Evolutionary conservation across 768 basidiomycete species (phyloP).

Genomic region (Cytidiella melzeri): DNA sequence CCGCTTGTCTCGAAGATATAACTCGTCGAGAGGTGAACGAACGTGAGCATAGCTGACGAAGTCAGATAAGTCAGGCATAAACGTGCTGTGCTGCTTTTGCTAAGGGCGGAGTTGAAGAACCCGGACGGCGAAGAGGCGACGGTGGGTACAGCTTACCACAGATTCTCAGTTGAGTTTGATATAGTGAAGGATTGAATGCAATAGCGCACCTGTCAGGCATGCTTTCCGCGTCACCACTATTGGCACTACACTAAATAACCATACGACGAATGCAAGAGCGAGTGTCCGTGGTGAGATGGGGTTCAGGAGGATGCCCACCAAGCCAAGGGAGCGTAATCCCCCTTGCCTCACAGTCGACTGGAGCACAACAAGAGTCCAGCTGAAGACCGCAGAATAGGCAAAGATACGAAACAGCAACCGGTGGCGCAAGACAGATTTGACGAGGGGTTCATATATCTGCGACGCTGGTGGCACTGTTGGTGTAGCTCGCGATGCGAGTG

Average conservation of each 20-base stretch:
- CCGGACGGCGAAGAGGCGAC: constrained; percentile 46
- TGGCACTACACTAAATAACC: constrained; percentile 52
- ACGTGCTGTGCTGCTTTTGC: constrained; percentile 40
- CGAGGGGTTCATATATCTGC: constrained; percentile 58
- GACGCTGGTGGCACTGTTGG: constrained; percentile 52
- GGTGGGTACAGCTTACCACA: constrained; percentile 36
- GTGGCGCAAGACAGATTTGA: constrained; percentile 54
- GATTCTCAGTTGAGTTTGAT: constrained; percentile 17
- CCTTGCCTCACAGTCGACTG: constrained; percentile 43
- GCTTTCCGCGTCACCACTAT: constrained; percentile 50
- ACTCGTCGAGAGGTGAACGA: constrained; percentile 37
- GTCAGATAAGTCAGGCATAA: constrained; percentile 40
- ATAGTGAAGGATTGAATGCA: not conserved
- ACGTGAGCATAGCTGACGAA: constrained; percentile 40
- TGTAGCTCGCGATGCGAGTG: constrained; percentile 38
- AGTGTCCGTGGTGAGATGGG: constrained; percentile 35
- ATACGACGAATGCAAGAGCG: constrained; percentile 34
- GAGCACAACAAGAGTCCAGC: constrained; percentile 35
- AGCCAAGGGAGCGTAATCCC: constrained; percentile 26
- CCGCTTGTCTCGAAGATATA: constrained; percentile 26
- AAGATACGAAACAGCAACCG: constrained; percentile 54
- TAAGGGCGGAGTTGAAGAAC: constrained; percentile 38
- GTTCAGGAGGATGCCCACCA: constrained; percentile 33
- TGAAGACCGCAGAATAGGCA: constrained; percentile 40
- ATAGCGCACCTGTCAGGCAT: constrained; percentile 49